Conservation (phyloP, 495 filamentous ascomycete genomes). For the Evansstolkia leycettana region DNA sequence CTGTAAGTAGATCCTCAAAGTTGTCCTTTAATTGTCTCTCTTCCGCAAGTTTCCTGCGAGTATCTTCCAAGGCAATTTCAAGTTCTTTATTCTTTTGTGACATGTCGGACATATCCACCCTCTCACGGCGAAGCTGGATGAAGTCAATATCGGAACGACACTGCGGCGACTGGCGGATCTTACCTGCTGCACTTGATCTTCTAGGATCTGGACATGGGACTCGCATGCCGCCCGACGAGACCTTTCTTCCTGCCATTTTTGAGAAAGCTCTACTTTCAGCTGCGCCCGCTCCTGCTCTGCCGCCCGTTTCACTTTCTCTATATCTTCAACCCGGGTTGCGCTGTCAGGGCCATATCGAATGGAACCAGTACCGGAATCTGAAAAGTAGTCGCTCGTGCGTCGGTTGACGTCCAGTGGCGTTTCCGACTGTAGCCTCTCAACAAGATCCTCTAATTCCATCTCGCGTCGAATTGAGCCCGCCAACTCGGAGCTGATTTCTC, state of each 20-base stretch:
- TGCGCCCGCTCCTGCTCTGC: constrained; percentile 88
- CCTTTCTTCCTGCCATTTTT: constrained; percentile 78
- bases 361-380: constrained; percentile 85
- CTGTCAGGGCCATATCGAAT: constrained; percentile 54
- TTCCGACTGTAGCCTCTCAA: constrained; percentile 75
- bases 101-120: constrained; percentile 28
- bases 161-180: constrained; percentile 1
- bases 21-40: constrained; percentile 85
- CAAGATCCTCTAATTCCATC: constrained; percentile 91
- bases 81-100: constrained; percentile 49
- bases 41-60: constrained; percentile 67
- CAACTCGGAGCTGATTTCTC: constrained; percentile 82
- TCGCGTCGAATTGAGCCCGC: constrained; percentile 86
- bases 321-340: constrained; percentile 64
- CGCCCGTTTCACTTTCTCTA: constrained; percentile 69
- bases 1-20: constrained; percentile 80
- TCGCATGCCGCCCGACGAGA: constrained; percentile 61
- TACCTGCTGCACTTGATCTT: constrained; percentile 57
- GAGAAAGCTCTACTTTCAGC: constrained; percentile 68
- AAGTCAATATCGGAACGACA: no score
- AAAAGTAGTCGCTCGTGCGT: constrained; percentile 95
- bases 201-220: constrained; percentile 66
- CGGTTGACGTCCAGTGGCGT: constrained; percentile 42
- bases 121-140: constrained; percentile 32
- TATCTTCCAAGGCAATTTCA: constrained; percentile 66